phyloP scores from a whole-genome alignment of 139 green algal genomes.

The Coccomyxa sp. region DNA sequence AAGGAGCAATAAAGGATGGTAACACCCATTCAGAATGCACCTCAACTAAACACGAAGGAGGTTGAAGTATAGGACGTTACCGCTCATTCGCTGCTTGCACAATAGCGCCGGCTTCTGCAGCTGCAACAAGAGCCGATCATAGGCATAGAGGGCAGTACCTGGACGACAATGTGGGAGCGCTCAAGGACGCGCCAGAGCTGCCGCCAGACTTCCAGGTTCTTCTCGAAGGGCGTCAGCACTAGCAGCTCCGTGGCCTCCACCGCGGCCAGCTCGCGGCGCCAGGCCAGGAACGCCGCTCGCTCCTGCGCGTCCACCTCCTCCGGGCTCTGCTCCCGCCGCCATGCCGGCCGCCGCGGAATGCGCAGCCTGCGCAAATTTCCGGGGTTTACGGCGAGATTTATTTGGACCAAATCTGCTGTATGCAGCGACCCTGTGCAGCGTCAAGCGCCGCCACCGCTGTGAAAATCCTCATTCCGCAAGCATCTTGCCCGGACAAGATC shows the following conservation, averaged over 20 bases:
- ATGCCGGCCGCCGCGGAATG: conserved; percentile 78
- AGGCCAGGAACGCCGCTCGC: conserved; percentile 77
- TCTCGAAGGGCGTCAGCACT: conserved; percentile 97
- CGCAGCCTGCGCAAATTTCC: conserved; percentile 24
- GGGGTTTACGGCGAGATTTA: background rate
- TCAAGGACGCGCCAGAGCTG: conserved; percentile 99
- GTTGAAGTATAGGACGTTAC: too few relatives aligned
- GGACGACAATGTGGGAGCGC: conserved; percentile 86
- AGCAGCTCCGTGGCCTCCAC: conserved; percentile 88
- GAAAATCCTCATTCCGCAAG: background rate
- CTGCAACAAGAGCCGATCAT: background rate
- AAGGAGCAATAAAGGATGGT: background rate
- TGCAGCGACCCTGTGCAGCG: background rate
- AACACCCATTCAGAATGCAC: too few relatives aligned
- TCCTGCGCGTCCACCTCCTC: conserved; percentile 83
- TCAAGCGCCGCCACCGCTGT: background rate
- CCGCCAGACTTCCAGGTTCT: conserved; percentile 98
- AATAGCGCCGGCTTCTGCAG: too few relatives aligned
- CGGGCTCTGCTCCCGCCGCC: conserved; percentile 61
- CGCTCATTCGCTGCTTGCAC: too few relatives aligned
- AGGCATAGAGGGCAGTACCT: conserved; percentile 40
- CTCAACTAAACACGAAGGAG: too few relatives aligned
- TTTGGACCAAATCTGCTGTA: background rate
- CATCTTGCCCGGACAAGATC: too few relatives aligned
- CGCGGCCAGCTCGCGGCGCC: conserved; percentile 69